Evolutionary conservation across 148 eudicot genomes (phyloP).

Genomic region (Rhododendron kiyosumense): DNA sequence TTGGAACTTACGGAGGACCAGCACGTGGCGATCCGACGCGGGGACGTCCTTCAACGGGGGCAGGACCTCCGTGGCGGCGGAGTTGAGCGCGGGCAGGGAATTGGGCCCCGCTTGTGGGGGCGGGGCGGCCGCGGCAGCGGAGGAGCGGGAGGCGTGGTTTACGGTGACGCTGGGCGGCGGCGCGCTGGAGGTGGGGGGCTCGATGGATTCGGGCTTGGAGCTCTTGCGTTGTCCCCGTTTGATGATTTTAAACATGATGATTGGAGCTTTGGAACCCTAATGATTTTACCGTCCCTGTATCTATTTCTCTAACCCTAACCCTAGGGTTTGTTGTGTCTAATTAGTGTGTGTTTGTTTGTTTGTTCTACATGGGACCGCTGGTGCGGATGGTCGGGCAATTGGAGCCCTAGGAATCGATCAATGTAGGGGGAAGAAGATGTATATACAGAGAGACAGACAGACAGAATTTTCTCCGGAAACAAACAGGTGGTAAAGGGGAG

Average conservation of each 20-base stretch:
- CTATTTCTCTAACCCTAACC: neutral
- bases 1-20: slow-evolving; percentile 37
- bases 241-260: slow-evolving; percentile 28
- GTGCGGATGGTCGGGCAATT: slow-evolving; percentile 1
- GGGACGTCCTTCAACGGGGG: slow-evolving; percentile 40
- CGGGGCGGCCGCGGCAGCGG: slow-evolving; percentile 2
- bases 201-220: slow-evolving; percentile 31
- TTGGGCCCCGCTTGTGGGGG: neutral
- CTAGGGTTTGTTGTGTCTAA: neutral
- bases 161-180: slow-evolving; percentile 30
- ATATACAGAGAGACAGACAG: neutral
- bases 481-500: neutral
- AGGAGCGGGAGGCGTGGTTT: slow-evolving; percentile 34
- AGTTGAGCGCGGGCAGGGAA: neutral
- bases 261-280: neutral
- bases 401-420: slow-evolving; percentile 1
- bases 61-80: slow-evolving; percentile 30
- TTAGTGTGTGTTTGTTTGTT: neutral
- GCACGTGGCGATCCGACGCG: slow-evolving; percentile 27
- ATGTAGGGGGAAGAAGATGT: neutral
- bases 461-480: neutral
- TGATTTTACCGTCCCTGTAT: neutral
- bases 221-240: slow-evolving; percentile 27
- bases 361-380: neutral
- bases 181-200: slow-evolving; percentile 25